phyloP scores from a whole-genome alignment of 352 stramenopile genomes.

The Phytopythium chamaehyphon region DNA sequence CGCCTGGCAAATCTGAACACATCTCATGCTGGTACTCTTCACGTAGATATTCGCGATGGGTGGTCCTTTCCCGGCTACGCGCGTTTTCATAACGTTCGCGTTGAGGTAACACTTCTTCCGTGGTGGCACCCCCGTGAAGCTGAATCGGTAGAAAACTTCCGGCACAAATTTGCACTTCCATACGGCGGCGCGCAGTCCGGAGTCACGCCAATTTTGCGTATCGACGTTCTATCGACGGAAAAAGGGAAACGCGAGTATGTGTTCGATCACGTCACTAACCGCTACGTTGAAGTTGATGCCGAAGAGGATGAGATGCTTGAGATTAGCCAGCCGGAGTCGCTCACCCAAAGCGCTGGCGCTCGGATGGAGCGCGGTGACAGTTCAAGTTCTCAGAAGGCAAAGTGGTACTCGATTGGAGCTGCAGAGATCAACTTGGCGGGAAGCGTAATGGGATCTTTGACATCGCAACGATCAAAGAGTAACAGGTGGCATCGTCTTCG shows the following conservation, averaged over 20 bases:
- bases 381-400: slow-evolving; percentile 42
- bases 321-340: slow-evolving; percentile 14
- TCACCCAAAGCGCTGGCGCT: slow-evolving; percentile 11
- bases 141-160: slow-evolving; percentile 63
- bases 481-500: slow-evolving; percentile 84
- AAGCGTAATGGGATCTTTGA: slow-evolving; percentile 77
- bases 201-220: slow-evolving; percentile 79
- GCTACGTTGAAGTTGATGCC: slow-evolving; percentile 84
- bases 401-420: slow-evolving; percentile 73
- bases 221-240: slow-evolving; percentile 69
- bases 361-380: slow-evolving; percentile 48
- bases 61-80: slow-evolving; percentile 82
- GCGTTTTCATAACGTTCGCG: slow-evolving; percentile 81
- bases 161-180: slow-evolving; percentile 74
- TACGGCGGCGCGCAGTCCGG: slow-evolving; percentile 85
- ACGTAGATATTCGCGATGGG: slow-evolving; percentile 80
- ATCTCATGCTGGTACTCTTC: slow-evolving; percentile 70
- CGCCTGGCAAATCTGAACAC: slow-evolving; percentile 87
- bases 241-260: slow-evolving; percentile 77
- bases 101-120: slow-evolving; percentile 79
- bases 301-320: slow-evolving; percentile 48
- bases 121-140: slow-evolving; percentile 85
- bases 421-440: slow-evolving; percentile 83
- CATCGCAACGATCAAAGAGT: slow-evolving; percentile 54
- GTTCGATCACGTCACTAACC: slow-evolving; percentile 81